These are phyloP conservation scores for Stephanodiscus triporus DNA, from an alignment of 108 stramenopile species.

Conservation along the genomic window DNA sequence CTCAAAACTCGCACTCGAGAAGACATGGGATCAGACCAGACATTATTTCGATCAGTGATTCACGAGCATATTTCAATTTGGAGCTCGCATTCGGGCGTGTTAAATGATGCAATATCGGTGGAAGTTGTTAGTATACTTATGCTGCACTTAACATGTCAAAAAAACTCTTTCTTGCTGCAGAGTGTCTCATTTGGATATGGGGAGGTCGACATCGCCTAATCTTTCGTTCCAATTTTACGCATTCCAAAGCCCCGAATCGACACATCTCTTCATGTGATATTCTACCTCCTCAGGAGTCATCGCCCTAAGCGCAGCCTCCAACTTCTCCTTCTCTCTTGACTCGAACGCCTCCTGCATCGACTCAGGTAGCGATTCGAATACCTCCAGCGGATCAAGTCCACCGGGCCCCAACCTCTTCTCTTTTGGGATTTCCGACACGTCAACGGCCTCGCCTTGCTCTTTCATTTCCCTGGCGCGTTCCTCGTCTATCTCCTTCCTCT, in stretches of 20 bases:
- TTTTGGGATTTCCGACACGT: conserved; percentile 67
- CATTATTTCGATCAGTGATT: conserved; percentile 33
- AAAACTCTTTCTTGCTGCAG: background rate
- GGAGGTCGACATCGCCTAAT: background rate
- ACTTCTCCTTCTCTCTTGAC: conserved; percentile 75
- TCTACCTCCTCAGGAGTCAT: conserved; percentile 88
- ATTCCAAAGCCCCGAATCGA: conserved; percentile 94
- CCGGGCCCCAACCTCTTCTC: conserved; percentile 94
- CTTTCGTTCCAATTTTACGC: conserved; percentile 18
- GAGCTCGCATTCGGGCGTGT: too few relatives aligned
- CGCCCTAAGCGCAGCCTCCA: conserved; percentile 77
- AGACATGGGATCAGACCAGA: conserved; percentile 40
- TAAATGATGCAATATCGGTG: too few relatives aligned
- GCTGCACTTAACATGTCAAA: background rate
- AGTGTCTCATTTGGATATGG: too few relatives aligned
- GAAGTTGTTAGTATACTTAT: too few relatives aligned
- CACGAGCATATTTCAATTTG: too few relatives aligned
- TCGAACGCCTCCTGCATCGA: conserved; percentile 95
- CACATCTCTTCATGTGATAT: conserved; percentile 95
- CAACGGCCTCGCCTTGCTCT: conserved; percentile 58
- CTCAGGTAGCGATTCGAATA: conserved; percentile 87
- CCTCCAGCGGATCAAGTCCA: conserved; percentile 96
- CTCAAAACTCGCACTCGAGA: conserved; percentile 32
- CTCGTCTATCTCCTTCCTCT: conserved; percentile 92
- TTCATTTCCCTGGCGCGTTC: conserved; percentile 54